Evolutionary conservation across 768 basidiomycete species (phyloP).

Genomic region (Botryobasidium botryosum): DNA sequence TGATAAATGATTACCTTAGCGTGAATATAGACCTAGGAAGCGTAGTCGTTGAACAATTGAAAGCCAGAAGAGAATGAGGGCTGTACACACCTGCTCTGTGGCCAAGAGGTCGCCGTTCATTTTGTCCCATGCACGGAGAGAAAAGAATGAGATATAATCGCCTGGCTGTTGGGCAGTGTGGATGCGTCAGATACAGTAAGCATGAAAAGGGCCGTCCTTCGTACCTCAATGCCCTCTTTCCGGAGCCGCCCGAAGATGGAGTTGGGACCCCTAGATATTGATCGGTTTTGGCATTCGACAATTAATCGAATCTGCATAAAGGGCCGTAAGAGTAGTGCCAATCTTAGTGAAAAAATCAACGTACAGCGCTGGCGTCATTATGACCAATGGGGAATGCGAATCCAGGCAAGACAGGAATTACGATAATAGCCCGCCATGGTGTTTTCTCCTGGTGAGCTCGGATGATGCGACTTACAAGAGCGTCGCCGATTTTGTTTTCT

Average conservation of each 20-base stretch:
- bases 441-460: slow-evolving; percentile 66
- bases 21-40: slow-evolving; percentile 66
- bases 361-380: slow-evolving; percentile 76
- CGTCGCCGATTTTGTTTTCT: slow-evolving; percentile 91
- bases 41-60: not conserved
- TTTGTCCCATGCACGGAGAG: slow-evolving; percentile 86
- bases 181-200: not conserved
- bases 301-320: slow-evolving; percentile 68
- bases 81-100: slow-evolving; percentile 55
- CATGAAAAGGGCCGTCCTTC: too few species aligned
- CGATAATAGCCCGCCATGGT: slow-evolving; percentile 82
- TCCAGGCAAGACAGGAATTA: slow-evolving; percentile 85
- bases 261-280: slow-evolving; percentile 72
- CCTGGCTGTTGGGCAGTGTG: slow-evolving; percentile 67
- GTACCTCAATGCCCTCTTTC: slow-evolving; percentile 80
- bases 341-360: too few species aligned
- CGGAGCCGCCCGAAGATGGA: slow-evolving; percentile 79
- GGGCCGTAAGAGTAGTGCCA: too few species aligned
- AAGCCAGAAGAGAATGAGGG: not conserved
- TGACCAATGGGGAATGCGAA: slow-evolving; percentile 89
- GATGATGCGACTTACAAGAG: slow-evolving; percentile 78
- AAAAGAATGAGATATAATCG: slow-evolving; percentile 82
- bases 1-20: slow-evolving; percentile 36
- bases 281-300: slow-evolving; percentile 84
- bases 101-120: slow-evolving; percentile 67